A percentile compares a stretch with the other conserved stretches of the same genome.
These are phyloP conservation scores for Termitomyces sp. DNA, from an alignment of 768 basidiomycete species.

Conservation along the genomic window DNA sequence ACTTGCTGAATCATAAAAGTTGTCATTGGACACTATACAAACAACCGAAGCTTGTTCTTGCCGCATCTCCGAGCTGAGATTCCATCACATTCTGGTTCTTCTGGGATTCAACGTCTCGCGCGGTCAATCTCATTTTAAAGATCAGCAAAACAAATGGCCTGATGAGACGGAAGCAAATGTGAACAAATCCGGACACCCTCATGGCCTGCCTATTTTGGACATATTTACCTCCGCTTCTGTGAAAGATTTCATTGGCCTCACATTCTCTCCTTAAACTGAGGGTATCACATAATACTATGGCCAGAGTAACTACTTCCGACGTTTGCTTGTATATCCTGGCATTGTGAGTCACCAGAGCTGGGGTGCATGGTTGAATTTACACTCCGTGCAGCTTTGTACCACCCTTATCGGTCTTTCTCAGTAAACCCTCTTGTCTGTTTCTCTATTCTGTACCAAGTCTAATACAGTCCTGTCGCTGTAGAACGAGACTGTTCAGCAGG, in stretches of 20 bases:
- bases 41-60: no score
- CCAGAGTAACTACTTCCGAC: not conserved
- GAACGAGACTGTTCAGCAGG: constrained; percentile 13
- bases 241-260: not conserved
- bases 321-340: not conserved
- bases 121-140: no score
- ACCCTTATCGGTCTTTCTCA: not conserved
- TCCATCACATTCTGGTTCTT: no score
- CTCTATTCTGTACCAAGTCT: not conserved
- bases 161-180: not conserved
- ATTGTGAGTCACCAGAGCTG: not conserved
- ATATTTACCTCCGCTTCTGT: not conserved
- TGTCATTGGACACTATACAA: no score
- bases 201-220: not conserved
- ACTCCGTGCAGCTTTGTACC: not conserved
- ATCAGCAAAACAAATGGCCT: no score
- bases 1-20: no score
- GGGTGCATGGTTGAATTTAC: not conserved
- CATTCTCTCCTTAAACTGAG: not conserved
- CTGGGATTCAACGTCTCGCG: no score
- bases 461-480: not conserved
- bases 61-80: no score
- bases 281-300: not conserved
- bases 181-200: not conserved
- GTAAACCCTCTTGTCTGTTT: not conserved